phyloP scores from a whole-genome alignment of 1,284 basidiomycete species.

The Fistulina hepatica region DNA sequence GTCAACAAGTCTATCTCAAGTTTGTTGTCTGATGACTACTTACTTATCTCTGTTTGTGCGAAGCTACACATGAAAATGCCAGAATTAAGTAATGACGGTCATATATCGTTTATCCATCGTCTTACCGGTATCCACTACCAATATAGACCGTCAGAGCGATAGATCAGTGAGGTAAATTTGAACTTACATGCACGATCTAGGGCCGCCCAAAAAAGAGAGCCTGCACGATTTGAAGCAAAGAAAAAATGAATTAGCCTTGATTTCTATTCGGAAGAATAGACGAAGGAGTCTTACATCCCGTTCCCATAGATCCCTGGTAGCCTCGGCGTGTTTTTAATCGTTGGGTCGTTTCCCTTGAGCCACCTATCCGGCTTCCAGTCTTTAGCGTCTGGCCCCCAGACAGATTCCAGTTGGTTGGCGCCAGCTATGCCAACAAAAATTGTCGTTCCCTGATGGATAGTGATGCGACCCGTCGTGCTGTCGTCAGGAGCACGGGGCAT shows the following conservation, averaged over 20 bases:
- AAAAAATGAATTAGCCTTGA: conserved; percentile 17
- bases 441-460: conserved; percentile 6
- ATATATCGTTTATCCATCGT: too few relatives aligned
- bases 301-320: conserved; percentile 10
- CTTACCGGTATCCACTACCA: too few relatives aligned
- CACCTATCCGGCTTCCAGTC: conserved; percentile 18
- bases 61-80: too few relatives aligned
- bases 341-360: conserved; percentile 6
- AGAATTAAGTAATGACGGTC: too few relatives aligned
- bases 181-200: conserved; percentile 23
- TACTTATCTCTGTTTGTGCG: too few relatives aligned
- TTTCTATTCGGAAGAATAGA: conserved; percentile 5
- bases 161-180: too few relatives aligned
- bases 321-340: background rate
- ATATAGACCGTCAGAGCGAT: too few relatives aligned
- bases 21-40: too few relatives aligned
- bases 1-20: too few relatives aligned
- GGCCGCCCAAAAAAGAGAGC: conserved; percentile 22
- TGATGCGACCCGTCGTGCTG: conserved; percentile 4
- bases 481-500: conserved; percentile 8
- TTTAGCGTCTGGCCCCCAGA: conserved; percentile 14
- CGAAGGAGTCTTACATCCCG: conserved; percentile 7
- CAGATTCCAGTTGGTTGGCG: conserved; percentile 11
- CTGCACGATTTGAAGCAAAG: background rate
- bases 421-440: conserved; percentile 10